Conservation (phyloP, 192 early-diverging fungal genomes). For the Coemansia erecta region DNA sequence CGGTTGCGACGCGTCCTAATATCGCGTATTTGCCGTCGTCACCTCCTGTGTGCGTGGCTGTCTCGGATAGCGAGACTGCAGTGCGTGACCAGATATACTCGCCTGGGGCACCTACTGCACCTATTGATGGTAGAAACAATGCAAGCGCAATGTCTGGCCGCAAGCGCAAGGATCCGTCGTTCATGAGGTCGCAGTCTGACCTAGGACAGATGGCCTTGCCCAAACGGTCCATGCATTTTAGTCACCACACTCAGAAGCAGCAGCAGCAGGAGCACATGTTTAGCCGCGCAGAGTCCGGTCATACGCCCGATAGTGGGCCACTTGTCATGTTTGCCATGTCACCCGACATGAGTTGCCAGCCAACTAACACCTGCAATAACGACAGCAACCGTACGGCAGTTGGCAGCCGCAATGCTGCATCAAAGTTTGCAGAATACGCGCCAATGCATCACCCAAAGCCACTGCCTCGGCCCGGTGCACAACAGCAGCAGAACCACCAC, state of each 20-base stretch:
- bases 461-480: conserved; percentile 37
- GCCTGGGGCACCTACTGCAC: conserved; percentile 7
- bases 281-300: neutral
- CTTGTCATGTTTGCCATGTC: conserved; percentile 10
- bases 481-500: neutral
- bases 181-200: conserved; percentile 53
- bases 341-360: conserved; percentile 7
- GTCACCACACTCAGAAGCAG: neutral
- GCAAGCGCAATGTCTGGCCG: conserved; percentile 6
- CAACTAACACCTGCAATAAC: neutral
- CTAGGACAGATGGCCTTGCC: conserved; percentile 32
- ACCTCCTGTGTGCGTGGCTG: neutral
- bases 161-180: conserved; percentile 53
- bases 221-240: conserved; percentile 31
- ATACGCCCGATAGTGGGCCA: conserved; percentile 9
- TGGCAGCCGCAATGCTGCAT: neutral
- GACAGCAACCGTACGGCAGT: neutral
- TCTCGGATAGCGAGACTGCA: neutral
- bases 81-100: neutral
- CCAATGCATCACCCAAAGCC: conserved; percentile 36
- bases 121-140: conserved; percentile 2
- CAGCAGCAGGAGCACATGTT: conserved; percentile 6
- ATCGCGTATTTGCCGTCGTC: conserved; percentile 7
- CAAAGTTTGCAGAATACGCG: conserved; percentile 11
- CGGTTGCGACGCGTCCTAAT: conserved; percentile 3